A percentile compares a stretch with the other conserved stretches of the same genome.
Evolutionary conservation across 139 green algal species (phyloP).

Genomic region (Volvox reticuliferus): DNA sequence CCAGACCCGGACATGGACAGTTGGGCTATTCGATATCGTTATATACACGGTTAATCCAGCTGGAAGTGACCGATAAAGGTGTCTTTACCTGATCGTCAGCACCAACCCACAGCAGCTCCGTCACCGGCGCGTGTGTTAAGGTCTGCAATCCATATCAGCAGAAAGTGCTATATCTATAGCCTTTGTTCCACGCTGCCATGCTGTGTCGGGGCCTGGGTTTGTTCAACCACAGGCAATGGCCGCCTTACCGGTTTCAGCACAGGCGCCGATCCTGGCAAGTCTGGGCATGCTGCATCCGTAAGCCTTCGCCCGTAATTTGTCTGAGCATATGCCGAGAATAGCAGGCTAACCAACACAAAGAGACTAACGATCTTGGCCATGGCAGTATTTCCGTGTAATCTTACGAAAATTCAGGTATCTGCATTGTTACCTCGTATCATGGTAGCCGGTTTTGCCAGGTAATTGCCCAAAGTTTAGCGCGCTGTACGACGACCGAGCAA

Average conservation of each 20-base stretch:
- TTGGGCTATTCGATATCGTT: too few relatives aligned
- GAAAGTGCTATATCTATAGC: not conserved
- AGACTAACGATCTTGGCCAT: not conserved
- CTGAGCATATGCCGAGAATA: not conserved
- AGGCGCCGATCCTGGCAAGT: not conserved
- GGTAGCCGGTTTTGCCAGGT: too few relatives aligned
- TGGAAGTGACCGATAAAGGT: too few relatives aligned
- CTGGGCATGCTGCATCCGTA: not conserved
- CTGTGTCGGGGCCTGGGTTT: not conserved
- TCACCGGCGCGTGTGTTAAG: constrained; percentile 41
- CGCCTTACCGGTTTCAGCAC: constrained; percentile 7
- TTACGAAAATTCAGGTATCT: too few relatives aligned
- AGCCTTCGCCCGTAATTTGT: not conserved
- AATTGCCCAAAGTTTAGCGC: too few relatives aligned
- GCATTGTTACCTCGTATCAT: too few relatives aligned
- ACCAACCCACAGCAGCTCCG: constrained; percentile 61
- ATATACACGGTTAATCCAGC: too few relatives aligned
- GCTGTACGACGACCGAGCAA: too few relatives aligned
- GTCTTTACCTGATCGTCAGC: constrained; percentile 54
- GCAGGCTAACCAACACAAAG: not conserved
- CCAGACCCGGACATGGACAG: too few relatives aligned
- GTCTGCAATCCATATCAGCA: constrained; percentile 32
- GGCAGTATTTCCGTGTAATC: not conserved
- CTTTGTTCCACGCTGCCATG: not conserved
- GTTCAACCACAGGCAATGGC: not conserved